Conservation (phyloP, 345 rosid species). For the Brassica napus region Da-Ae NC_063435.1:17523501-17524000, state of each 20-base stretch:
- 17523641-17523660: no score
- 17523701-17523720: neutral
- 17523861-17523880: neutral
- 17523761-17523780: neutral
- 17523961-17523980: neutral
- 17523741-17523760: neutral
- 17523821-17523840: neutral
- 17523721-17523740: no score
- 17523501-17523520: no score
- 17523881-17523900: neutral
- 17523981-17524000: neutral
- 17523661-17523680: no score
- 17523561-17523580: no score
- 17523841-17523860: neutral
- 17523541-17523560: no score
- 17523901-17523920: neutral
- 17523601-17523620: no score
- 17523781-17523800: neutral
- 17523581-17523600: no score
- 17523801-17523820: neutral
- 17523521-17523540: no score
- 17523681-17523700: neutral
- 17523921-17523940: neutral
- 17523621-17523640: no score
- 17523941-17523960: neutral